Conservation (phyloP, 306 rosid species). For the Quercus ilex region DNA sequence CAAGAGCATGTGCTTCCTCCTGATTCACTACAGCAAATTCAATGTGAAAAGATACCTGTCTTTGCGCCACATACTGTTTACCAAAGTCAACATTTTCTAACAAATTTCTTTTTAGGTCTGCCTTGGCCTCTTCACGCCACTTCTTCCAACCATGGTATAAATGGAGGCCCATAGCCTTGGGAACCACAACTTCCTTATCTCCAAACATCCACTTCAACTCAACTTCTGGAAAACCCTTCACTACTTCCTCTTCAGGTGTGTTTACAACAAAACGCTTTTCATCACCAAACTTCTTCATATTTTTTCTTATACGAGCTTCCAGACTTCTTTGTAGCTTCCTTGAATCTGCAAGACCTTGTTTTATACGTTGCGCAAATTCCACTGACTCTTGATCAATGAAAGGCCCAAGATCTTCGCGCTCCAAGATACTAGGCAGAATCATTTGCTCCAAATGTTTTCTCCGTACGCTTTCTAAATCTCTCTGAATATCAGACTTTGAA, state of each 20-base stretch:
- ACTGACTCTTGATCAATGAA: constrained; percentile 54
- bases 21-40: neutral
- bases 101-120: constrained; percentile 62
- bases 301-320: constrained; percentile 62
- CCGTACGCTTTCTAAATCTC: constrained; percentile 71
- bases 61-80: constrained; percentile 60
- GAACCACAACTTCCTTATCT: constrained; percentile 74
- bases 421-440: constrained; percentile 70
- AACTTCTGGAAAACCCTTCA: constrained; percentile 87
- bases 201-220: constrained; percentile 91
- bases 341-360: constrained; percentile 66
- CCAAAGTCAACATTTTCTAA: constrained; percentile 65
- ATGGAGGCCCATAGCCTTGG: constrained; percentile 74
- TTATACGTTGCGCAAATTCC: constrained; percentile 55
- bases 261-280: constrained; percentile 54
- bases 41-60: constrained; percentile 53
- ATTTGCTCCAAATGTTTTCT: constrained; percentile 69
- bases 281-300: constrained; percentile 61
- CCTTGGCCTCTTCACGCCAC: constrained; percentile 86
- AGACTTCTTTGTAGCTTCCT: constrained; percentile 62
- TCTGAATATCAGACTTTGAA: constrained; percentile 64
- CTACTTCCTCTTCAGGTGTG: constrained; percentile 72
- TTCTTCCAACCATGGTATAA: constrained; percentile 91
- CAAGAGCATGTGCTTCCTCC: neutral
- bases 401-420: constrained; percentile 57